Evolutionary conservation across 768 basidiomycete species (phyloP).

Genomic region (Nidularia pulvinata): DNA sequence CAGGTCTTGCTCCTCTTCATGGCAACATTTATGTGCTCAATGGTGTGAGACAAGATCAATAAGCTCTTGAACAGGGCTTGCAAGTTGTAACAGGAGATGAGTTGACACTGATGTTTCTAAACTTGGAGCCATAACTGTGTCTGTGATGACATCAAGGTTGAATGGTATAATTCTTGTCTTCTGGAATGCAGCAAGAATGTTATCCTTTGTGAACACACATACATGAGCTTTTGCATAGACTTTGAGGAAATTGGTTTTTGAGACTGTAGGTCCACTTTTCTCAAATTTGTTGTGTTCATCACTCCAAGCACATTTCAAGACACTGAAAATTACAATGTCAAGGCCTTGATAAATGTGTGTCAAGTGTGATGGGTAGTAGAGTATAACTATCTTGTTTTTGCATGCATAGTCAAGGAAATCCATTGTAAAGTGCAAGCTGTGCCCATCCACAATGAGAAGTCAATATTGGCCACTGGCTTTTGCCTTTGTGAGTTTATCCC

Average conservation of each 20-base stretch:
- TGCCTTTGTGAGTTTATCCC: constrained; percentile 31
- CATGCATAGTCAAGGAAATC: constrained; percentile 35
- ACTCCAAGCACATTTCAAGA: constrained; percentile 22
- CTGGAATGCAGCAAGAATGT: constrained; percentile 31
- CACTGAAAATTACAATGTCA: constrained; percentile 32
- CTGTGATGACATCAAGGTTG: constrained; percentile 25
- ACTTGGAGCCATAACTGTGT: constrained; percentile 31
- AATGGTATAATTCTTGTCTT: constrained; percentile 37
- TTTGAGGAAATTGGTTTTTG: constrained; percentile 32
- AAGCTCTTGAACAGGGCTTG: neutral
- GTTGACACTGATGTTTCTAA: constrained; percentile 16
- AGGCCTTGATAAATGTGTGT: constrained; percentile 45
- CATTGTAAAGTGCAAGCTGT: constrained; percentile 37
- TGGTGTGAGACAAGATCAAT: no score
- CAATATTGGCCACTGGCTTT: constrained; percentile 24
- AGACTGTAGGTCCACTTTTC: constrained; percentile 13
- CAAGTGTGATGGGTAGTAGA: constrained; percentile 43
- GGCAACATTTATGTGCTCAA: no score
- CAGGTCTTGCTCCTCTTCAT: no score
- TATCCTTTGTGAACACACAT: constrained; percentile 21
- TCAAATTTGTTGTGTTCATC: constrained; percentile 10
- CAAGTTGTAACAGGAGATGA: no score
- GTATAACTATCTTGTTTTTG: constrained; percentile 30
- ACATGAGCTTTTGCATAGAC: constrained; percentile 29
- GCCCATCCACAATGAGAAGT: constrained; percentile 43